phyloP scores from a whole-genome alignment of 2,329 filamentous ascomycete genomes.

The Fusarium sp. region DNA sequence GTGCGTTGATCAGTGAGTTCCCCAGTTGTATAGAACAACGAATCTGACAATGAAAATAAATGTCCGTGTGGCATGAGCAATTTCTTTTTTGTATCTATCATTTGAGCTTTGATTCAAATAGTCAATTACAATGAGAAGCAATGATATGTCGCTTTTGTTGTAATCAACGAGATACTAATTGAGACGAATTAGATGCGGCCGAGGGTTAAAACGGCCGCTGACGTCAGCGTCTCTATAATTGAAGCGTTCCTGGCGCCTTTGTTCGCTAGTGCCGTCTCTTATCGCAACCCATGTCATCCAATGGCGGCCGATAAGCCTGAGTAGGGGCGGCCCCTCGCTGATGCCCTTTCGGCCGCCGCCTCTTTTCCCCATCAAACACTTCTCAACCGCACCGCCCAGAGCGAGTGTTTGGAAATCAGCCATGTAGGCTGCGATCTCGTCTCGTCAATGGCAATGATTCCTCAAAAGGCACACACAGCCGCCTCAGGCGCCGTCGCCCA shows the following conservation, averaged over 20 bases:
- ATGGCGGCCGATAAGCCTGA: conserved; percentile 28
- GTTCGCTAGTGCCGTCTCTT: background rate
- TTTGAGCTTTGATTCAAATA: too few relatives aligned
- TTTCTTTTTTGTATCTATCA: too few relatives aligned
- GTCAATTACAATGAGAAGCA: too few relatives aligned
- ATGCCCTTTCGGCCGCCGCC: background rate
- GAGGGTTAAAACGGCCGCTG: background rate
- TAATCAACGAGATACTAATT: too few relatives aligned
- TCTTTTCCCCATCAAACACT: background rate
- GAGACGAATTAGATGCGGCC: background rate
- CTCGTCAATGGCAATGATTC: conserved; percentile 23
- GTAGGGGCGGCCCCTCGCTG: background rate
- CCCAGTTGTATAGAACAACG: too few relatives aligned
- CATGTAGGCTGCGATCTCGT: conserved; percentile 10
- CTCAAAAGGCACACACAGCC: conserved; percentile 11
- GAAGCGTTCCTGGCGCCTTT: conserved; percentile 4
- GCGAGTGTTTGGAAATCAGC: conserved; percentile 1
- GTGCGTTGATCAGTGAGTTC: background rate
- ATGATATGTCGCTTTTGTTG: too few relatives aligned
- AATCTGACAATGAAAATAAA: background rate
- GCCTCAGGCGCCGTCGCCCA: conserved; percentile 3
- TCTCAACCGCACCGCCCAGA: conserved; percentile 1
- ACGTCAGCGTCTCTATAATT: conserved; percentile 20
- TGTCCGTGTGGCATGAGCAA: background rate
- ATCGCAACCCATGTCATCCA: conserved; percentile 14